Conservation (phyloP, 208 protist species). For the Acanthamoeba lenticulata region DNA sequence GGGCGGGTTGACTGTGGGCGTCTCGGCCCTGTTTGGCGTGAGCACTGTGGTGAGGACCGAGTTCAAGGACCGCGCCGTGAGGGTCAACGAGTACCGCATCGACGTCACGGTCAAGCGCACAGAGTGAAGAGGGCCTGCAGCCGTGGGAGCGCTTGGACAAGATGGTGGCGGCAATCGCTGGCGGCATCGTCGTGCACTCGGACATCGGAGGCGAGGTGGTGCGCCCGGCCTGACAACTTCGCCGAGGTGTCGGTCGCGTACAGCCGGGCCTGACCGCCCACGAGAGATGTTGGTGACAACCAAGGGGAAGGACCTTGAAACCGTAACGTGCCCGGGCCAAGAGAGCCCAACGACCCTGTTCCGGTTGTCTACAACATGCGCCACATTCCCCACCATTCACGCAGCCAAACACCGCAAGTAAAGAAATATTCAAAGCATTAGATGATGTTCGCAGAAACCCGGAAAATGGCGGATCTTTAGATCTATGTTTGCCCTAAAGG, state of each 20-base stretch:
- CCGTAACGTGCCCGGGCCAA: too few relatives aligned
- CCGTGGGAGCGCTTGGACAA: background rate
- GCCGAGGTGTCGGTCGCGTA: background rate
- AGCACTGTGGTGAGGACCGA: background rate
- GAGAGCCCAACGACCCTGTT: too few relatives aligned
- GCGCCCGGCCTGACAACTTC: background rate
- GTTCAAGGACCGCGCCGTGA: background rate
- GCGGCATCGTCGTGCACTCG: background rate
- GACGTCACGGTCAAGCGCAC: background rate
- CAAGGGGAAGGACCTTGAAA: too few relatives aligned
- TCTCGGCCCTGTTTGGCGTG: background rate
- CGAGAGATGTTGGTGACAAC: too few relatives aligned
- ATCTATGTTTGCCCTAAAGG: too few relatives aligned
- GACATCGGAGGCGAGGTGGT: background rate
- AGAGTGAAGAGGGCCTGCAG: background rate
- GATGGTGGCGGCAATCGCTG: background rate
- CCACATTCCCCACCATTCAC: too few relatives aligned
- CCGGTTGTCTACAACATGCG: too few relatives aligned
- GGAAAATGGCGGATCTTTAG: too few relatives aligned
- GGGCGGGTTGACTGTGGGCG: background rate
- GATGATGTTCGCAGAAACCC: too few relatives aligned
- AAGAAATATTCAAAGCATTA: too few relatives aligned
- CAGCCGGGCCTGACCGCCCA: too few relatives aligned
- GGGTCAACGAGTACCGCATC: conserved; percentile 11
- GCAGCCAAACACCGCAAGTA: too few relatives aligned